Conservation (phyloP, 345 rosid genomes). For the Camelina neglecta region DNA sequence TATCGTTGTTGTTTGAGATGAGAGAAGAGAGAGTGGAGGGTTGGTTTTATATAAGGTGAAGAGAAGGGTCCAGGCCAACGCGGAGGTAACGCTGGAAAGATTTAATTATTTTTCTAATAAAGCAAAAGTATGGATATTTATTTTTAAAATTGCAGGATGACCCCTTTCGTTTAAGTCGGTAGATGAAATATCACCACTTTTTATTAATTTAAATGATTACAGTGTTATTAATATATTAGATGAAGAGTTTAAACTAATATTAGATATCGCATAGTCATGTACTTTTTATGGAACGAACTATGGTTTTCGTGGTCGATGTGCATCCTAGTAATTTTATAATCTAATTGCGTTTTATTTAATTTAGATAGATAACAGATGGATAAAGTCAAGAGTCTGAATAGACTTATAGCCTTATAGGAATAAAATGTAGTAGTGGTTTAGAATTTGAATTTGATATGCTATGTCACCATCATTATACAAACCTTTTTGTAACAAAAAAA, state of each 20-base stretch:
- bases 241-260: constrained; percentile 9
- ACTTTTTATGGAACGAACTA: constrained; percentile 5
- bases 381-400: constrained; percentile 1
- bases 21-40: constrained; percentile 31
- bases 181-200: background rate
- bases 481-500: background rate
- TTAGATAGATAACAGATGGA: background rate
- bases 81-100: constrained; percentile 44
- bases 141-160: constrained; percentile 2
- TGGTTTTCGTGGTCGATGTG: constrained; percentile 25
- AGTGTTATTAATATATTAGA: background rate
- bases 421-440: background rate
- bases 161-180: constrained; percentile 37
- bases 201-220: background rate
- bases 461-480: background rate
- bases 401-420: background rate
- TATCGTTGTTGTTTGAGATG: constrained; percentile 26
- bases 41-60: constrained; percentile 38
- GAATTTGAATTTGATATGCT: background rate
- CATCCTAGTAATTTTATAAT: constrained; percentile 3
- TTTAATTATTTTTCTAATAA: constrained; percentile 15
- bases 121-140: background rate
- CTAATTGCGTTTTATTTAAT: background rate
- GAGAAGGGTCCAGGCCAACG: constrained; percentile 39
- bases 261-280: constrained; percentile 12